Percentiles rank a stretch among this genome's conserved stretches.
These are phyloP conservation scores for Suillus subaureus DNA, from an alignment of 768 basidiomycete genomes.

Conservation along the genomic window DNA sequence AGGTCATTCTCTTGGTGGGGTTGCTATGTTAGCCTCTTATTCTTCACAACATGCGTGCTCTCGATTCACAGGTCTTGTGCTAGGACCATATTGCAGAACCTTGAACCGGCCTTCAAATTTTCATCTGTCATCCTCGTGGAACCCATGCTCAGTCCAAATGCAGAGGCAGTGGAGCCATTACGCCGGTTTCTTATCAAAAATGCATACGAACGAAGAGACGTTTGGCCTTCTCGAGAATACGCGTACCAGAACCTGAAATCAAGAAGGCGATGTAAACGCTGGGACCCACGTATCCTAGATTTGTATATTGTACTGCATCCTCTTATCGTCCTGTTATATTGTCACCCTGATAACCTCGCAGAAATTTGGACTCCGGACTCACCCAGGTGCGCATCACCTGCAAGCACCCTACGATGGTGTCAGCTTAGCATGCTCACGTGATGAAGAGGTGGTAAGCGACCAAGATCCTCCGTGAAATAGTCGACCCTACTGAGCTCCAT, in stretches of 20 bases:
- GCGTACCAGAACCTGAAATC: slow-evolving; percentile 42
- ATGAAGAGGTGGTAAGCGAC: slow-evolving; percentile 60
- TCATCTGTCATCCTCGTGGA: slow-evolving; percentile 60
- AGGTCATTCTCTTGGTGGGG: slow-evolving; percentile 70
- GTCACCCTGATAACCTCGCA: slow-evolving; percentile 21
- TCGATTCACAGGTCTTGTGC: slow-evolving; percentile 8
- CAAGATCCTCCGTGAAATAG: not conserved
- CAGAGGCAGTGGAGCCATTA: slow-evolving; percentile 43
- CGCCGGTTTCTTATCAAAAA: slow-evolving; percentile 44
- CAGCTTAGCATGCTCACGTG: slow-evolving; percentile 57
- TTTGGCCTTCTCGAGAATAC: slow-evolving; percentile 50
- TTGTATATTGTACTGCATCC: slow-evolving; percentile 51
- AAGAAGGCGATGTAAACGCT: slow-evolving; percentile 39
- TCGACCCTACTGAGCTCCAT: not conserved
- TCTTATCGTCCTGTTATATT: not conserved
- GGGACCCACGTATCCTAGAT: slow-evolving; percentile 57
- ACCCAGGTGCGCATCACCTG: slow-evolving; percentile 32
- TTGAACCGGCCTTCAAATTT: slow-evolving; percentile 49
- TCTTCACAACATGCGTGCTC: not conserved
- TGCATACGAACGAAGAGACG: slow-evolving; percentile 52
- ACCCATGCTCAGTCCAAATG: slow-evolving; percentile 61
- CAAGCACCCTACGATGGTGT: slow-evolving; percentile 42
- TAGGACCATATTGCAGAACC: slow-evolving; percentile 56
- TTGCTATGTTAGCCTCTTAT: slow-evolving; percentile 52
- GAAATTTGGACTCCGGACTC: slow-evolving; percentile 49